These are phyloP conservation scores for Gossypium australe DNA, from an alignment of 345 rosid species.

Conservation along the genomic window DNA sequence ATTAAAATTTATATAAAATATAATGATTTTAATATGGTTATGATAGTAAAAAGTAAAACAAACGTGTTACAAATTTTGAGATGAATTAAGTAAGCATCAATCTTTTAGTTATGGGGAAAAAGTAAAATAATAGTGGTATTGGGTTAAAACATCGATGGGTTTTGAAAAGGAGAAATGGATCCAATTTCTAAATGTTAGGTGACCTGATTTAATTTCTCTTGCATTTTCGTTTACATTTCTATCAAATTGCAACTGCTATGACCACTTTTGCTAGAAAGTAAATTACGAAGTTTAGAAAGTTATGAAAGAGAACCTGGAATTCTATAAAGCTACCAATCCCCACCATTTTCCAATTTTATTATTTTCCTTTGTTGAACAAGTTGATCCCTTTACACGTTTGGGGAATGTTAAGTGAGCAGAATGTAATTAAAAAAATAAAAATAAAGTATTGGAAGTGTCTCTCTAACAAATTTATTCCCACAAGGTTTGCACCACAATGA, in stretches of 20 bases:
- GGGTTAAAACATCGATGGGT: background rate
- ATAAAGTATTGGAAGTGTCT: no score
- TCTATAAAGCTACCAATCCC: background rate
- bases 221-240: background rate
- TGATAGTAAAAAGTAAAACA: no score
- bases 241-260: background rate
- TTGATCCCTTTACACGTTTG: background rate
- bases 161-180: background rate
- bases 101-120: no score
- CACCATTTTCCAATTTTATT: no score
- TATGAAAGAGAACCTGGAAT: background rate
- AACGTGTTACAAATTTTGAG: no score
- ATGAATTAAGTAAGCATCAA: no score
- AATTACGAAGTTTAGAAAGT: background rate
- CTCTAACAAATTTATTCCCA: no score
- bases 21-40: no score
- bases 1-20: no score
- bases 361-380: no score
- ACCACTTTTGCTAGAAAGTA: background rate
- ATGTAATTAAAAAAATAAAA: background rate
- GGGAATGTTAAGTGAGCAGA: background rate
- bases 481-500: no score
- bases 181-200: slow-evolving; percentile 1
- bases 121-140: background rate
- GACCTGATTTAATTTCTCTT: background rate